These are phyloP conservation scores for Cryptosporidium xiaoi DNA, from an alignment of 169 alveolate species.

Conservation along the genomic window DNA sequence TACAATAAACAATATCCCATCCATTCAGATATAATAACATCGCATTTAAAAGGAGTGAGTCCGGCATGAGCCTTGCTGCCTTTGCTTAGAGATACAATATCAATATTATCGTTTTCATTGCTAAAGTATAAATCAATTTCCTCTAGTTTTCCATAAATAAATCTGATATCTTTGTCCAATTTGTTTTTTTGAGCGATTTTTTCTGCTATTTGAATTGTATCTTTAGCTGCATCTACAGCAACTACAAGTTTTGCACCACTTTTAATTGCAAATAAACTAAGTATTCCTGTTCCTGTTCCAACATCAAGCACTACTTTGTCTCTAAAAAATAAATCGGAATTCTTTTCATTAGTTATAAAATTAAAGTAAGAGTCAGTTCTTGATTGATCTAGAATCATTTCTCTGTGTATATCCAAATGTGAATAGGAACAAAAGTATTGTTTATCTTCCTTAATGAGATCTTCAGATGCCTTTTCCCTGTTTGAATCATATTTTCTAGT, in stretches of 20 bases:
- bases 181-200: constrained; percentile 86
- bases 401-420: constrained; percentile 90
- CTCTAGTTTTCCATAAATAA: constrained; percentile 86
- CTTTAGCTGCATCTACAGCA: constrained; percentile 93
- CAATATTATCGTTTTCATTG: constrained; percentile 45
- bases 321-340: constrained; percentile 81
- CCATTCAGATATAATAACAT: constrained; percentile 89
- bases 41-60: constrained; percentile 76
- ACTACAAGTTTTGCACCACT: constrained; percentile 92
- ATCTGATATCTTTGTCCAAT: constrained; percentile 81
- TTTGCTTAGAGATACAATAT: constrained; percentile 70
- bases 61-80: constrained; percentile 24
- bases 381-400: constrained; percentile 90
- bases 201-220: constrained; percentile 88
- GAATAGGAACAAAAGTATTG: constrained; percentile 91
- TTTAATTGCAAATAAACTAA: constrained; percentile 87
- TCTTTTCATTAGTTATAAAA: constrained; percentile 84
- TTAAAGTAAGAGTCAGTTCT: constrained; percentile 91
- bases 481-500: constrained; percentile 2
- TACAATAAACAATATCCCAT: constrained; percentile 88
- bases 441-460: constrained; percentile 67
- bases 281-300: constrained; percentile 89
- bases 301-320: constrained; percentile 89
- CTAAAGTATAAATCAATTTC: constrained; percentile 6
- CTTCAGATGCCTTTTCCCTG: background rate